Evolutionary conservation across 2,329 filamentous ascomycete species (phyloP).

Genomic region (Hirsutella minnesotensis): DNA sequence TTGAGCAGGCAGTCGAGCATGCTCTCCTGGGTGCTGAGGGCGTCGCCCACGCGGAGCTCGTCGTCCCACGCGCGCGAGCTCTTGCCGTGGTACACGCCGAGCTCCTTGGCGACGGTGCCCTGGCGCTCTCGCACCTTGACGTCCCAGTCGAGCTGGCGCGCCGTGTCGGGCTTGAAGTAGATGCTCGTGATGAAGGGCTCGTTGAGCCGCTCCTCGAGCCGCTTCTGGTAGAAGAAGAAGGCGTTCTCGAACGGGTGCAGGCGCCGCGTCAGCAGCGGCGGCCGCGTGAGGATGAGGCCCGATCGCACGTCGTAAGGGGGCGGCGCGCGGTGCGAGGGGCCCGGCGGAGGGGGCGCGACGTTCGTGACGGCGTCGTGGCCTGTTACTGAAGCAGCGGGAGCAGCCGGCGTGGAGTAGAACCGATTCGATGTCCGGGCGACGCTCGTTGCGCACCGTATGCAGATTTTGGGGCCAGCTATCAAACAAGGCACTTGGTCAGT

Average conservation of each 20-base stretch:
- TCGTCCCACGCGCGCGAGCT: constrained; percentile 75
- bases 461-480: constrained; percentile 18
- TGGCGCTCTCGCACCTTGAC: constrained; percentile 66
- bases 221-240: constrained; percentile 95
- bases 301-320: constrained; percentile 38
- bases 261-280: constrained; percentile 74
- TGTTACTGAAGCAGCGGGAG: constrained; percentile 2
- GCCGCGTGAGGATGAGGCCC: constrained; percentile 75
- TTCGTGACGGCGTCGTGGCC: constrained; percentile 1
- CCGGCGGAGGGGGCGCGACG: constrained; percentile 7
- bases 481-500: background rate
- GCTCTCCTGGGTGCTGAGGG: constrained; percentile 49
- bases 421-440: constrained; percentile 15
- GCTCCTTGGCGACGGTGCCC: constrained; percentile 67
- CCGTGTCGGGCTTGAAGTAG: constrained; percentile 88
- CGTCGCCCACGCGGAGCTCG: constrained; percentile 67
- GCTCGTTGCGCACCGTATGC: constrained; percentile 25
- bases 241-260: constrained; percentile 82
- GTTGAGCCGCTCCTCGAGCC: constrained; percentile 82
- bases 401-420: constrained; percentile 17
- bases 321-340: constrained; percentile 1
- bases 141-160: constrained; percentile 79
- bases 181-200: constrained; percentile 83
- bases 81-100: constrained; percentile 70
- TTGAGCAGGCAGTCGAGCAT: constrained; percentile 58